Base-by-base conservation (phyloP, 805 yeast genomes). In the Ogataea ramenticola region DNA sequence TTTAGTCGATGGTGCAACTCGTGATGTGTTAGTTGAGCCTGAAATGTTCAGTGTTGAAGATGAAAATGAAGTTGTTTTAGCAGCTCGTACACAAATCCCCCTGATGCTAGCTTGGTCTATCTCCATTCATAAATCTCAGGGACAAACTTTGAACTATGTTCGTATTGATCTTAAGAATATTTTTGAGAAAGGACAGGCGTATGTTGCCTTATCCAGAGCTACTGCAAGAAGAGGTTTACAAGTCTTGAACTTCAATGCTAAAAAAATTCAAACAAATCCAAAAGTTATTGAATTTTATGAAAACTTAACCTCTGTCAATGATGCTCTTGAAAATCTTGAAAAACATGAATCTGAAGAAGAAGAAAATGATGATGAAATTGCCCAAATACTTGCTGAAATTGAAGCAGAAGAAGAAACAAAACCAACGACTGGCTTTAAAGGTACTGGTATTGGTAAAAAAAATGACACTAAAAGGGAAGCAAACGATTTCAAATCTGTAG, bases 111-210 rank as follows among this genome's bases (percentile, higher is more conserved):
- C 99, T 0, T 93, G 98, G 97, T 89, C 99, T 0, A 64, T 93
- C 37, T 89, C 97, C 0, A 90, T 93, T 38, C 99, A 93, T 60
- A 91, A 93, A 65, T 81, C 97, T 0, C 99, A 91, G 61, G 99
- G 99, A 1, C 90, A 91, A 62, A 86, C 98, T 0, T 62, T 89
- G 37, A 80, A 82, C 4, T 71, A 76, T 44, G 89, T 86, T 4
- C 74, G 74, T 49, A 96, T 91, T 6, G 95, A 93, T 59, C 70
- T 91, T 48, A 69, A 73, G 32, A 71, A 72, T 44, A 79, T 85
- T 1, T 91, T 91, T 62, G 98, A 90, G 57, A 80, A 78, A 43
- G 99, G 99, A 0, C 99, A 93, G 60, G 95, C 96, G 0, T 93
- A 93, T 58, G 99, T 93, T 27, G 99, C 98, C 0, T 66, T 93